These are phyloP conservation scores for Zoysia pacifica DNA, from an alignment of 176 grass and related monocot species.

Conservation along the genomic window DNA sequence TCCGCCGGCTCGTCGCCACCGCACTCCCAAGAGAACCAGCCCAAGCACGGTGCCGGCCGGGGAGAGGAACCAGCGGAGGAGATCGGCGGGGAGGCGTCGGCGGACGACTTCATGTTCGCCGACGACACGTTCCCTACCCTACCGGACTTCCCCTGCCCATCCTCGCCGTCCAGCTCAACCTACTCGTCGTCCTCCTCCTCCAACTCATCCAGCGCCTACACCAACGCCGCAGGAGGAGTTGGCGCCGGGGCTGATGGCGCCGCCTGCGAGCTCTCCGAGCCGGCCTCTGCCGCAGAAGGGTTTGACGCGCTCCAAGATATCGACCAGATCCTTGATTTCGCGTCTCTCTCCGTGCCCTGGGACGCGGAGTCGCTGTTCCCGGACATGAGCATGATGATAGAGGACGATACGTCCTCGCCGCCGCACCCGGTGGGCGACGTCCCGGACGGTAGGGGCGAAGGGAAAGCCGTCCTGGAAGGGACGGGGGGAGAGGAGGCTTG, in stretches of 20 bases:
- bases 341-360: constrained; percentile 75
- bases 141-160: constrained; percentile 72
- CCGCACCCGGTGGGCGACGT: constrained; percentile 14
- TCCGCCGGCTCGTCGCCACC: constrained; percentile 43
- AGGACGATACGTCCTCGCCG: constrained; percentile 37
- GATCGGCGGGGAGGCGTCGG: constrained; percentile 43
- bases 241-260: neutral
- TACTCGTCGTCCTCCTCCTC: constrained; percentile 65
- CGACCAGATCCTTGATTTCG: constrained; percentile 58
- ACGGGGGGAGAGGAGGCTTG: constrained; percentile 31
- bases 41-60: constrained; percentile 31
- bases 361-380: constrained; percentile 65
- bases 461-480: constrained; percentile 17
- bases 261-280: constrained; percentile 15
- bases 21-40: constrained; percentile 34
- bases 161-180: constrained; percentile 55
- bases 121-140: constrained; percentile 71
- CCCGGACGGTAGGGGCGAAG: neutral
- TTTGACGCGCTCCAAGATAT: constrained; percentile 46
- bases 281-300: constrained; percentile 25
- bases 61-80: constrained; percentile 37
- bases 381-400: constrained; percentile 50
- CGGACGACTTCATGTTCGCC: constrained; percentile 67
- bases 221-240: constrained; percentile 10
- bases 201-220: constrained; percentile 51